phyloP scores from a whole-genome alignment of 176 grass and related monocot species.

The Eremochloa ophiuroides region DNA sequence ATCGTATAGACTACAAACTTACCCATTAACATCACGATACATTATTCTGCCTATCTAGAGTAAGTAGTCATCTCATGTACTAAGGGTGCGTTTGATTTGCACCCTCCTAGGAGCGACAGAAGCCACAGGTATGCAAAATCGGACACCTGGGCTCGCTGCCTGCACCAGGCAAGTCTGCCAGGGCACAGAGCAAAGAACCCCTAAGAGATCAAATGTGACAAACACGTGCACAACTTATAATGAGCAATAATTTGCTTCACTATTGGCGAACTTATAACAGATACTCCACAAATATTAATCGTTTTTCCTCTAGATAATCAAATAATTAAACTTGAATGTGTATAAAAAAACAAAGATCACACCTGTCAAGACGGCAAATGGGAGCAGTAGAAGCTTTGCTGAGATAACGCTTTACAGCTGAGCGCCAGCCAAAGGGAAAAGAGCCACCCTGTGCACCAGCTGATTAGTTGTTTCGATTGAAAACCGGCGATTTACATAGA shows the following conservation, averaged over 20 bases:
- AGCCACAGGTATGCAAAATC: background rate
- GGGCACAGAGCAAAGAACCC: background rate
- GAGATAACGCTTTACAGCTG: slow-evolving; percentile 74
- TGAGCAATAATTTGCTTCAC: background rate
- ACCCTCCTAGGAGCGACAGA: background rate
- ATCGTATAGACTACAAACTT: slow-evolving; percentile 1
- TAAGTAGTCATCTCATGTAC: background rate
- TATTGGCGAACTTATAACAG: background rate
- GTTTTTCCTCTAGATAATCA: background rate
- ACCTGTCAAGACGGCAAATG: slow-evolving; percentile 77
- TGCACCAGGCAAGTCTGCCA: background rate
- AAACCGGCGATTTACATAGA: slow-evolving; percentile 19
- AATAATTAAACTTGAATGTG: too few relatives aligned
- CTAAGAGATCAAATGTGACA: slow-evolving; percentile 4
- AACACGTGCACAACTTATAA: background rate
- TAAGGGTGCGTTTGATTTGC: background rate
- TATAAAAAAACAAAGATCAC: slow-evolving; percentile 14
- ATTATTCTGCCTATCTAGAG: background rate
- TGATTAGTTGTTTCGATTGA: slow-evolving; percentile 22
- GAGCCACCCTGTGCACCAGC: slow-evolving; percentile 67
- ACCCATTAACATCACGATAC: background rate
- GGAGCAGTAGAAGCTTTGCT: slow-evolving; percentile 55
- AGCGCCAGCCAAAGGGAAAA: slow-evolving; percentile 93
- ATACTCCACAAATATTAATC: background rate
- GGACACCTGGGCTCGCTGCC: background rate